Conservation (phyloP, 78 protist species). For the Creolimax fragrantissima region DNA sequence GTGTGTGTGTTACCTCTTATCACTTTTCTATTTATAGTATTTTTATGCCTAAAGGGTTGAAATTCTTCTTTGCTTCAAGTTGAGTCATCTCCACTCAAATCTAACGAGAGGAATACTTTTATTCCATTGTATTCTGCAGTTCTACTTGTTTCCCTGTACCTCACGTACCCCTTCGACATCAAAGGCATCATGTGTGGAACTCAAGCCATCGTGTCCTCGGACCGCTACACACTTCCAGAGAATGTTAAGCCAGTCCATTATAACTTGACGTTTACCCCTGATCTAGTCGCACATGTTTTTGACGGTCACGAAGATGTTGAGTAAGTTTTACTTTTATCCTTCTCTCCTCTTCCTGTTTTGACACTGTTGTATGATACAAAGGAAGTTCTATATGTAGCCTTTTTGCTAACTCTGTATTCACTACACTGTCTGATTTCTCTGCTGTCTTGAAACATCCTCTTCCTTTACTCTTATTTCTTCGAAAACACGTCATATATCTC, state of each 20-base stretch:
- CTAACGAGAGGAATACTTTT: no score
- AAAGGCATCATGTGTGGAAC: neutral
- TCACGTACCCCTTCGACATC: neutral
- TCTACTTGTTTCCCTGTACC: neutral
- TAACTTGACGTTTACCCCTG: conserved; percentile 40
- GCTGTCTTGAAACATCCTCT: neutral
- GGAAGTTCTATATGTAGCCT: neutral
- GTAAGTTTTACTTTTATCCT: neutral
- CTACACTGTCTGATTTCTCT: neutral
- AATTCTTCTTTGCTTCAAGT: no score
- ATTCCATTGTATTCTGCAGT: neutral
- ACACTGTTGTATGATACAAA: neutral
- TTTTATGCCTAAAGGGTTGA: no score
- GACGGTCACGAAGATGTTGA: conserved; percentile 20
- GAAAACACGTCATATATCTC: no score
- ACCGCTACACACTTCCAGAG: conserved; percentile 6
- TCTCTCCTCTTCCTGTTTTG: neutral
- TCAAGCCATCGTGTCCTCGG: neutral
- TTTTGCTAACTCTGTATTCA: neutral
- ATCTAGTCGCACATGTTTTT: conserved; percentile 36
- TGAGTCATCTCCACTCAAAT: no score
- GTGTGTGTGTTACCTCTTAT: no score
- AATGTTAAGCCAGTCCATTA: conserved; percentile 38
- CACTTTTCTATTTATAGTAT: no score
- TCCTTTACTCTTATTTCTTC: neutral